Percentiles rank a stretch among this genome's conserved stretches.
These are phyloP conservation scores for Tolypocladium tropicale DNA, from an alignment of 2,329 filamentous ascomycete species.

Conservation along the genomic window DNA sequence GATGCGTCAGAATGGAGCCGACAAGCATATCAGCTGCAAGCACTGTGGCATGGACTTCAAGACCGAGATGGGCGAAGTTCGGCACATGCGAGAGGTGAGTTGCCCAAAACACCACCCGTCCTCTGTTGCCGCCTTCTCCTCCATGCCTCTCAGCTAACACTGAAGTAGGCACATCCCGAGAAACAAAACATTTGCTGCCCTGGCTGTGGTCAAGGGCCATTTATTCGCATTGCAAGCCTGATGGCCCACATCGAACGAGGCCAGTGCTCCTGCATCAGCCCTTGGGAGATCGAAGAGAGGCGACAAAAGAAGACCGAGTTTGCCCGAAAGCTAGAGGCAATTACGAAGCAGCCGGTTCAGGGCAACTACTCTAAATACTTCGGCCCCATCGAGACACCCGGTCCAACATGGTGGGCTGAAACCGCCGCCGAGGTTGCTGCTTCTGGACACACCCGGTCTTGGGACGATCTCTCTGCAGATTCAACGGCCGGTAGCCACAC, in stretches of 20 bases:
- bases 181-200: conserved; percentile 34
- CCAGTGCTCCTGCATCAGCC: conserved; percentile 26
- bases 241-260: conserved; percentile 35
- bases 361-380: conserved; percentile 17
- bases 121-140: no score
- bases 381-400: background rate
- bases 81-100: conserved; percentile 26
- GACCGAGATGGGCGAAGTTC: conserved; percentile 16
- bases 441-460: background rate
- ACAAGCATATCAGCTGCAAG: conserved; percentile 25
- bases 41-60: conserved; percentile 26
- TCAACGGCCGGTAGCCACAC: background rate
- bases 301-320: conserved; percentile 28
- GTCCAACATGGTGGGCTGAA: background rate
- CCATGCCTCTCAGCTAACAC: background rate
- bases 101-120: background rate
- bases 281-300: conserved; percentile 18
- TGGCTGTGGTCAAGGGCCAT: conserved; percentile 29
- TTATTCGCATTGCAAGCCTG: conserved; percentile 24
- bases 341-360: conserved; percentile 17
- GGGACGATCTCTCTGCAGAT: background rate
- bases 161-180: conserved; percentile 8
- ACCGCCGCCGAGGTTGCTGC: background rate
- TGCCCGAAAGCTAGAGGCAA: conserved; percentile 14
- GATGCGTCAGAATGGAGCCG: conserved; percentile 11